These are phyloP conservation scores for Fomitopsis betulina DNA, from an alignment of 1,284 basidiomycete species.

Conservation along the genomic window DNA sequence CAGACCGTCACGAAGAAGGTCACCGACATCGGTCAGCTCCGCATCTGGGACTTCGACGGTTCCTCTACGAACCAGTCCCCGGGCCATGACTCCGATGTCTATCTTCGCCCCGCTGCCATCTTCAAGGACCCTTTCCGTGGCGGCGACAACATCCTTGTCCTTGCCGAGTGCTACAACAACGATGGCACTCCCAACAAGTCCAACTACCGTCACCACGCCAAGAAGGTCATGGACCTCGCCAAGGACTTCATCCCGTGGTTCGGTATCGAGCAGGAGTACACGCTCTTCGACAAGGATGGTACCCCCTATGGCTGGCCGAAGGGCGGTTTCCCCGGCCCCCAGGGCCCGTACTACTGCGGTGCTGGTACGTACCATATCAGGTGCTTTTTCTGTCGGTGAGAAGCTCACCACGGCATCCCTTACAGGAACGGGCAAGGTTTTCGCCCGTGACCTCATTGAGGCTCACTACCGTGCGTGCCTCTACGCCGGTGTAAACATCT, in stretches of 20 bases:
- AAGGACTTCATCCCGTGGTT: constrained; percentile 91
- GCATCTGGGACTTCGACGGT: constrained; percentile 99
- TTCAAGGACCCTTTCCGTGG: constrained; percentile 99
- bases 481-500: constrained; percentile 97
- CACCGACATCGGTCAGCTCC: constrained; percentile 83
- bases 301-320: constrained; percentile 96
- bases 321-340: constrained; percentile 98
- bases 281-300: constrained; percentile 93
- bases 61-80: constrained; percentile 97
- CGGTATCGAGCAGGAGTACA: constrained; percentile 99
- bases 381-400: constrained; percentile 9
- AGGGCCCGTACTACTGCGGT: constrained; percentile 99
- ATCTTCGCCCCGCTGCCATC: constrained; percentile 94
- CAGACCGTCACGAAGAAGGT: constrained; percentile 83
- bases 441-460: constrained; percentile 98
- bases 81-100: constrained; percentile 94
- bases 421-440: constrained; percentile 90
- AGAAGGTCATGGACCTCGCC: constrained; percentile 91
- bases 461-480: constrained; percentile 98
- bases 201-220: constrained; percentile 89
- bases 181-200: constrained; percentile 98
- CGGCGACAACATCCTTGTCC: constrained; percentile 95
- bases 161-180: constrained; percentile 98
- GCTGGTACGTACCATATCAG: constrained; percentile 64
- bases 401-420: constrained; percentile 6